Evolutionary conservation across 192 early-diverging fungal genomes (phyloP).

Genomic region (Coemansia sp.): DNA sequence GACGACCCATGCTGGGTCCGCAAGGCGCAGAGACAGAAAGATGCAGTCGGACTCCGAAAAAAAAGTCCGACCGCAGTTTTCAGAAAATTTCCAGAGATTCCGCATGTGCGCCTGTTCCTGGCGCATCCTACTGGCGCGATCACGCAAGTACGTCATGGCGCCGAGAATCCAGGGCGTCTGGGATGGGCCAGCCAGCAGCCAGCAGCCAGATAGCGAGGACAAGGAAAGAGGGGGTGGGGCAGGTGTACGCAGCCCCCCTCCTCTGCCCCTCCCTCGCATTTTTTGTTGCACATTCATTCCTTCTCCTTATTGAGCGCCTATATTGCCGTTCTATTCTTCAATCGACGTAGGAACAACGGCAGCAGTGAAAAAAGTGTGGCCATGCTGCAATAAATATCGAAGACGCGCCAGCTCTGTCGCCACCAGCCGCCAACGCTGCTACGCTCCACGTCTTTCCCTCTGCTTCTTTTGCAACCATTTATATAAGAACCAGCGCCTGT

Average conservation of each 20-base stretch:
- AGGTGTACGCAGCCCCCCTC: constrained; percentile 16
- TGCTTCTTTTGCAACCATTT: not conserved
- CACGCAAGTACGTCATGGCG: constrained; percentile 21
- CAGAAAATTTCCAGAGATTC: constrained; percentile 1
- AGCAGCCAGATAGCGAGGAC: not conserved
- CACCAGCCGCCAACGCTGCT: constrained; percentile 10
- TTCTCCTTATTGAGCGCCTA: constrained; percentile 6
- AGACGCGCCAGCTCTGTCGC: constrained; percentile 10
- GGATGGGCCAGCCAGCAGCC: not conserved
- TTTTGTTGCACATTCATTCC: constrained; percentile 11
- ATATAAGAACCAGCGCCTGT: not conserved
- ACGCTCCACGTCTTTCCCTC: not conserved
- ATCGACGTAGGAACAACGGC: constrained; percentile 37
- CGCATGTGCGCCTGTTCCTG: not conserved
- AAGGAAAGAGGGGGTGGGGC: not conserved
- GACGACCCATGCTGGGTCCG: no score
- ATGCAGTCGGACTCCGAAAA: not conserved
- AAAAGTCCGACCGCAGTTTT: constrained; percentile 10
- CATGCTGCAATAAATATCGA: constrained; percentile 48
- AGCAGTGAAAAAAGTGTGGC: constrained; percentile 34
- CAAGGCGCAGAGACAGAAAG: not conserved
- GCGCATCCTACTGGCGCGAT: constrained; percentile 7
- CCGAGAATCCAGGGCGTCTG: not conserved
- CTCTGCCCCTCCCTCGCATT: constrained; percentile 8
- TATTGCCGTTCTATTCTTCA: constrained; percentile 18